Evolutionary conservation across 2,329 filamentous ascomycete species (phyloP), one percentile per base, ranked within the genome.

Genomic region (Trichoderma oligosporum): DNA sequence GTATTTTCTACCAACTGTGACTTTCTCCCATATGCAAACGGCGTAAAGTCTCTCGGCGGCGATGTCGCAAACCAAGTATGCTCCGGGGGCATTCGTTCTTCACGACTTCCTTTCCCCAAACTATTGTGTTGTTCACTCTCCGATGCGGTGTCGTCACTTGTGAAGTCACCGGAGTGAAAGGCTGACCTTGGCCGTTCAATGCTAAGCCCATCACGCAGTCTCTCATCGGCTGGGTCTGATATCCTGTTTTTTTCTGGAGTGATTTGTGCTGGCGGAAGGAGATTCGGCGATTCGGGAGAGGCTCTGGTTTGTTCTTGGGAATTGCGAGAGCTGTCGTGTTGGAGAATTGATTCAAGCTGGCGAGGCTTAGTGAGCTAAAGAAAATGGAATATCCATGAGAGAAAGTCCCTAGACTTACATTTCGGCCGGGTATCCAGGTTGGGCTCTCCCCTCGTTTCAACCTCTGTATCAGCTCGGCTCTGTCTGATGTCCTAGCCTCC

Each of bases 141-240:
- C 12, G 58, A 27, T 14, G 41, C 61, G 5, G 61, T 49, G 42
- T 70, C 63, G 33, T 71, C 67, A 29, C 68, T 76, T 2, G 83
- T 86, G 58, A 88, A 88, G 66, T 87, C 81, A 4, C 85, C 85
- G 60, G 81, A 84, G 63, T 88, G 85, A 9, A 88, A 74, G 44
- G 85, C 85, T 29, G 93, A 97, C 55, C 89, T 80, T 45, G 93
- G 93, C 52, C 92, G 82, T 70, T 92, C 87, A 61, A 96, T 93
- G 61, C 84, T 82, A 61, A 82, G 68, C 4, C 84, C 82, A 58
- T 82, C 77, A 59, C 76, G 75, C 44, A 82, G 64, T 60, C 76
- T 75, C 58, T 77, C 73, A 44, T 75, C 71, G 7, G 16, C 58
- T 18, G 65, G 60, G 31, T 64, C 60, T 14, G 63, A 60, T 39